phyloP scores from a whole-genome alignment of 2,329 filamentous ascomycete species.

The Sporothrix euskadiensis region DNA sequence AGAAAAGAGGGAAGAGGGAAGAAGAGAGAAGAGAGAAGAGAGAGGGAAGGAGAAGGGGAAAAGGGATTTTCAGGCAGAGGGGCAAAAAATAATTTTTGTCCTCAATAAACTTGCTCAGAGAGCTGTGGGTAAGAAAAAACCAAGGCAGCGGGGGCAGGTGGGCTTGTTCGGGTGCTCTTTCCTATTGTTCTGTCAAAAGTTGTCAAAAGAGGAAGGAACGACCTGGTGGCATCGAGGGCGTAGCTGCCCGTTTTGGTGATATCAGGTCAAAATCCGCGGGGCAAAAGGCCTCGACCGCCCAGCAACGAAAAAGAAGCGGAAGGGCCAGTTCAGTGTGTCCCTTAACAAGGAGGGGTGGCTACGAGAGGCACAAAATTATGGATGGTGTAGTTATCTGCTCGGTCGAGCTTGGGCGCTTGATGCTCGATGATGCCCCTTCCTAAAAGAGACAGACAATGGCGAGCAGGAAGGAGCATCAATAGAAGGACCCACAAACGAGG shows the following conservation, averaged over 20 bases:
- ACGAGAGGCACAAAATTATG: not conserved
- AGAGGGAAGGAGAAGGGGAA: not conserved
- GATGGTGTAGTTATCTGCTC: not conserved
- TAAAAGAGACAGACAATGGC: not conserved
- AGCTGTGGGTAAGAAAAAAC: not conserved
- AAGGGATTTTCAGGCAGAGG: not conserved
- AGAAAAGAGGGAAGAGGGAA: not conserved
- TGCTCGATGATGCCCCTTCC: not conserved
- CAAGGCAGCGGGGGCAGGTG: not conserved
- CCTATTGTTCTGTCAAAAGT: not conserved
- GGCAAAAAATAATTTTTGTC: not conserved
- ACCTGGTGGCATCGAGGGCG: not conserved
- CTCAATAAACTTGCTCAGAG: not conserved
- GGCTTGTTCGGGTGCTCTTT: not conserved
- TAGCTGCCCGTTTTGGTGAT: conserved; percentile 4
- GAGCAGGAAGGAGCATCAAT: not conserved
- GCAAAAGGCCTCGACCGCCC: not conserved
- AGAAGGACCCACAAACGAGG: not conserved
- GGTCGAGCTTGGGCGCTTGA: not conserved
- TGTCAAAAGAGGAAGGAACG: conserved; percentile 22
- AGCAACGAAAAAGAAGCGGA: not conserved
- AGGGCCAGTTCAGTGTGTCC: not conserved
- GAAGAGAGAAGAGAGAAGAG: not conserved
- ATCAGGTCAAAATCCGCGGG: not conserved
- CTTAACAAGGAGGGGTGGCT: not conserved